Evolutionary conservation across 73 alveolate genomes (phyloP).

Genomic region (Paramecium sexaurelia): DNA sequence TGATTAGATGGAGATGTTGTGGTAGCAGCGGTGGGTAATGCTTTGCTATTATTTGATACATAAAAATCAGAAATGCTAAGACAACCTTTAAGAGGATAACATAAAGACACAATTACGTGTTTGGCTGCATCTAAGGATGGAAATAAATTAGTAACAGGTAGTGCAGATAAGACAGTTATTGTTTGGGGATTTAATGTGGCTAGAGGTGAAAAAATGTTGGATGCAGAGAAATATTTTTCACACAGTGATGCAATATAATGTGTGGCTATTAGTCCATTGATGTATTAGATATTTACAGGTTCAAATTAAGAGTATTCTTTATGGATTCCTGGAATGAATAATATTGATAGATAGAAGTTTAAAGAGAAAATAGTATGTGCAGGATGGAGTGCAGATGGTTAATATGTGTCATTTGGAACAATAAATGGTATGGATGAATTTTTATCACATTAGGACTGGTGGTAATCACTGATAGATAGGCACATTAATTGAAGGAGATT

Average conservation of each 20-base stretch:
- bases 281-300: constrained; percentile 56
- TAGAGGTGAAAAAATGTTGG: constrained; percentile 27
- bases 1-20: constrained; percentile 59
- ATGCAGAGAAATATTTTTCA: constrained; percentile 53
- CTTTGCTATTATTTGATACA: constrained; percentile 47
- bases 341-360: constrained; percentile 56
- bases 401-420: constrained; percentile 58
- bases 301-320: constrained; percentile 34
- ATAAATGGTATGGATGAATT: background rate
- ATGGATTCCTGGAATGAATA: constrained; percentile 56
- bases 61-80: background rate
- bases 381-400: constrained; percentile 70
- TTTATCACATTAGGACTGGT: background rate
- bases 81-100: constrained; percentile 46
- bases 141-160: constrained; percentile 12
- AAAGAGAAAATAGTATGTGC: constrained; percentile 59
- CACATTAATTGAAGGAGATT: constrained; percentile 45
- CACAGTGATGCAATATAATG: constrained; percentile 48
- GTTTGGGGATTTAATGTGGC: constrained; percentile 46
- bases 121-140: constrained; percentile 48
- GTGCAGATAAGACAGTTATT: constrained; percentile 60
- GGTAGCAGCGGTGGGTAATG: constrained; percentile 64
- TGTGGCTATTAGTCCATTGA: constrained; percentile 57
- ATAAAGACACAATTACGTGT: background rate
- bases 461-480: constrained; percentile 57